Evolutionary conservation across 192 early-diverging fungal species (phyloP).

Genomic region (Paraglomus occultum): DNA sequence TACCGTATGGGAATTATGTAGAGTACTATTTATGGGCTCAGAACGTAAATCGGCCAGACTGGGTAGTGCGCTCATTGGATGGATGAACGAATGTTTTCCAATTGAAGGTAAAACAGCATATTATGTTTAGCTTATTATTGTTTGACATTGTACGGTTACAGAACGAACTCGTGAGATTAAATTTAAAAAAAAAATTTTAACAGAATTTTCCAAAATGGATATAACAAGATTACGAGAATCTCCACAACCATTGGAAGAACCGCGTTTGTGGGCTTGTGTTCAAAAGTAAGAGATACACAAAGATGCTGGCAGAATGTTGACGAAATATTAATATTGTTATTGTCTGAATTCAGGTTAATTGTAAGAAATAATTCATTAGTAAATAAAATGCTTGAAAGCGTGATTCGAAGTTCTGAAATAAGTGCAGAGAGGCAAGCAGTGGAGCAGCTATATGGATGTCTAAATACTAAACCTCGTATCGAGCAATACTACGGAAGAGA

Average conservation of each 20-base stretch:
- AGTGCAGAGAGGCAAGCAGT: not conserved
- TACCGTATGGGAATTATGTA: conserved; percentile 6
- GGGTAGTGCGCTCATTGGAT: not conserved
- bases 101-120: not conserved
- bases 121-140: not conserved
- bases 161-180: not conserved
- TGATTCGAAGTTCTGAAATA: not conserved
- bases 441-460: too few species aligned
- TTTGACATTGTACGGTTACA: not conserved
- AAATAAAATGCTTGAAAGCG: not conserved
- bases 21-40: not conserved
- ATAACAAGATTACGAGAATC: not conserved
- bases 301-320: too few species aligned
- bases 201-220: not conserved
- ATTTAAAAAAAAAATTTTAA: not conserved
- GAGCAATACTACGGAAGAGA: too few species aligned
- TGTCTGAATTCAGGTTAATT: not conserved
- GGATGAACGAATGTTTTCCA: conserved; percentile 7
- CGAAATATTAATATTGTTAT: too few species aligned
- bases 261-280: not conserved
- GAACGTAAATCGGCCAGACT: not conserved
- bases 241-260: not conserved
- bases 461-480: too few species aligned
- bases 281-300: not conserved
- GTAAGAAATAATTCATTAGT: not conserved